phyloP scores from a whole-genome alignment of 176 grass and related monocot species.

The Coix lacrymajobi region DNA sequence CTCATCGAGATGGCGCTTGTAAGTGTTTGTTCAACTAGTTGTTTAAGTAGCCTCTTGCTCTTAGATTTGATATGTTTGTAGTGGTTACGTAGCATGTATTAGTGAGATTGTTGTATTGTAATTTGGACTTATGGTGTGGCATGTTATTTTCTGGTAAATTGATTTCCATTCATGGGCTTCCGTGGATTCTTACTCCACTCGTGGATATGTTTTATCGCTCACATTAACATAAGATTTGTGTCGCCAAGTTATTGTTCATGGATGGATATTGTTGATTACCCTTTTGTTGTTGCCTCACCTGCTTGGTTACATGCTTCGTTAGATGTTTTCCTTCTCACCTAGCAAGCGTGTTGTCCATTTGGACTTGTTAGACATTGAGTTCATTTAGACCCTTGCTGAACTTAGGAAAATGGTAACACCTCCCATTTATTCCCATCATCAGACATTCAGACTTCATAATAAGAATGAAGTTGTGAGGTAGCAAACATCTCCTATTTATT shows the following conservation, averaged over 20 bases:
- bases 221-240: not conserved
- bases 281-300: not conserved
- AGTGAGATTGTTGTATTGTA: not conserved
- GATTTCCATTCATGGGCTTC: not conserved
- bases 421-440: not conserved
- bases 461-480: too few relatives aligned
- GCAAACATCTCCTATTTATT: too few relatives aligned
- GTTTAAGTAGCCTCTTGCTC: not conserved
- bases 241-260: not conserved
- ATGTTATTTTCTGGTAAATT: not conserved
- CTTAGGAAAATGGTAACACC: not conserved
- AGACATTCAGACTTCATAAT: too few relatives aligned
- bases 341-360: not conserved
- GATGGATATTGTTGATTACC: not conserved
- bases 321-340: not conserved
- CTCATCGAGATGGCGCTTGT: slow-evolving; percentile 28
- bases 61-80: not conserved
- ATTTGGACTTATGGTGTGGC: not conserved
- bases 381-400: not conserved
- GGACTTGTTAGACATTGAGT: not conserved
- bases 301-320: not conserved
- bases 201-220: not conserved
- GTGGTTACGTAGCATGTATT: not conserved
- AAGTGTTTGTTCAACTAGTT: not conserved
- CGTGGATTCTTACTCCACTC: not conserved